These are phyloP conservation scores for Termitomyces sp. DNA, from an alignment of 768 basidiomycete genomes.

Conservation along the genomic window DNA sequence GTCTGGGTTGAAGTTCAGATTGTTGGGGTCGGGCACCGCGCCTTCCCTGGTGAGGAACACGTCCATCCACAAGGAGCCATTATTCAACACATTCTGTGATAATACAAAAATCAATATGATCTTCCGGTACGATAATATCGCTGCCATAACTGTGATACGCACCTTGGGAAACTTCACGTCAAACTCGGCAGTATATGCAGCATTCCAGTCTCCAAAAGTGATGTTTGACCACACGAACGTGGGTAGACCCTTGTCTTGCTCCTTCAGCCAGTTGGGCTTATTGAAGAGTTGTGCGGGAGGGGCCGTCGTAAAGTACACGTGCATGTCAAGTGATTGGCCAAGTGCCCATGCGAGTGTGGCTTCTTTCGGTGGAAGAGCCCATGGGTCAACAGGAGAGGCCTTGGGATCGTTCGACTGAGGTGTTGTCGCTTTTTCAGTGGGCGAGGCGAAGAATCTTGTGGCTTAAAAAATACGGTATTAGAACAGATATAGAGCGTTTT, in stretches of 20 bases:
- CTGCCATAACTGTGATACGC: conserved; percentile 11
- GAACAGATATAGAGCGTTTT: not conserved
- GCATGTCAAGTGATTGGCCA: conserved; percentile 58
- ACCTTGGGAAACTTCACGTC: conserved; percentile 69
- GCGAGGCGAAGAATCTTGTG: conserved; percentile 21
- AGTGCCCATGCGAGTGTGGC: conserved; percentile 56
- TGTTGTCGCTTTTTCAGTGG: not conserved
- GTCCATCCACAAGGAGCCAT: conserved; percentile 82
- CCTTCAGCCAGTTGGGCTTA: conserved; percentile 37
- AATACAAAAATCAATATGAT: not conserved
- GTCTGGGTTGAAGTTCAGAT: conserved; percentile 43
- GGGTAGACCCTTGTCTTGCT: conserved; percentile 50
- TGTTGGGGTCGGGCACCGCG: conserved; percentile 58
- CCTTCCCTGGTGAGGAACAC: conserved; percentile 68
- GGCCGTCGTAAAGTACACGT: conserved; percentile 69
- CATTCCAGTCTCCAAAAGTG: conserved; percentile 72
- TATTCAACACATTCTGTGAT: conserved; percentile 64
- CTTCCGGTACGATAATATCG: not conserved
- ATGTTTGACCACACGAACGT: conserved; percentile 75
- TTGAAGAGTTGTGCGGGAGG: conserved; percentile 57
- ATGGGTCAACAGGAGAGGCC: conserved; percentile 37
- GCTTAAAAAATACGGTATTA: conserved; percentile 13
- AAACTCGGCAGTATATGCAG: conserved; percentile 49
- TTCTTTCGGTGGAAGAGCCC: conserved; percentile 48
- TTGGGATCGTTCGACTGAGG: conserved; percentile 11